These are phyloP conservation scores for Penicillium malachiteum DNA, from an alignment of 495 filamentous ascomycete species.

Conservation along the genomic window DNA sequence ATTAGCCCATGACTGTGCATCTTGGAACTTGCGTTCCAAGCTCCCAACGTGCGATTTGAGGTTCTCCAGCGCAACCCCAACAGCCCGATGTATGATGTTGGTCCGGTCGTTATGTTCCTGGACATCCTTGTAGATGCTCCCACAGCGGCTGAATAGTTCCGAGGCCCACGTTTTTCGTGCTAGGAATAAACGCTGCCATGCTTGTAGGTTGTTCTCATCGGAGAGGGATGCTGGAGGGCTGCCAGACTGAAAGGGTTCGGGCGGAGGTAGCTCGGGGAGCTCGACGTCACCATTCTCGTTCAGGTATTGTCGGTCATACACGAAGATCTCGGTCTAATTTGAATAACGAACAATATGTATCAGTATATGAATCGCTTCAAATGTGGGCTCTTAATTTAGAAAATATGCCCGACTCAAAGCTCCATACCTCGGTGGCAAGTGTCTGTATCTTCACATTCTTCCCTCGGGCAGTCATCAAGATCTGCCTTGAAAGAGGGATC, in stretches of 20 bases:
- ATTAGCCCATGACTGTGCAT: constrained; percentile 71
- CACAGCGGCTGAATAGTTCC: constrained; percentile 62
- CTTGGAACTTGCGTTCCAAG: constrained; percentile 69
- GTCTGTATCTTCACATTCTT: constrained; percentile 76
- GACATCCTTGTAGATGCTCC: constrained; percentile 53
- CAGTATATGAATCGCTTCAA: neutral
- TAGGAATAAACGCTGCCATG: constrained; percentile 81
- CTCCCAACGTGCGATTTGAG: constrained; percentile 73
- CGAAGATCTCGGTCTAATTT: constrained; percentile 75
- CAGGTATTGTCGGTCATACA: constrained; percentile 74
- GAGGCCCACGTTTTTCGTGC: constrained; percentile 73
- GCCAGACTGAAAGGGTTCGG: constrained; percentile 56
- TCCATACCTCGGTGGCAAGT: constrained; percentile 69
- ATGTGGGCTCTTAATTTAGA: neutral
- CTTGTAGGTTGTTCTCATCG: constrained; percentile 67
- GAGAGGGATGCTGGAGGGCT: constrained; percentile 71
- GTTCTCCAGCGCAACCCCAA: constrained; percentile 77
- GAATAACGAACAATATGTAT: neutral
- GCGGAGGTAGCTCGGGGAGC: constrained; percentile 53
- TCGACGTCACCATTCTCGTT: constrained; percentile 45
- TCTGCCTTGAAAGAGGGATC: constrained; percentile 69
- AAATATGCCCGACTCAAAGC: neutral
- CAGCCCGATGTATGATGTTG: constrained; percentile 67
- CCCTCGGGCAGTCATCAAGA: constrained; percentile 78
- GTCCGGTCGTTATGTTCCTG: constrained; percentile 61